phyloP scores from a whole-genome alignment of 306 rosid genomes.

The Castanea sativa region DNA sequence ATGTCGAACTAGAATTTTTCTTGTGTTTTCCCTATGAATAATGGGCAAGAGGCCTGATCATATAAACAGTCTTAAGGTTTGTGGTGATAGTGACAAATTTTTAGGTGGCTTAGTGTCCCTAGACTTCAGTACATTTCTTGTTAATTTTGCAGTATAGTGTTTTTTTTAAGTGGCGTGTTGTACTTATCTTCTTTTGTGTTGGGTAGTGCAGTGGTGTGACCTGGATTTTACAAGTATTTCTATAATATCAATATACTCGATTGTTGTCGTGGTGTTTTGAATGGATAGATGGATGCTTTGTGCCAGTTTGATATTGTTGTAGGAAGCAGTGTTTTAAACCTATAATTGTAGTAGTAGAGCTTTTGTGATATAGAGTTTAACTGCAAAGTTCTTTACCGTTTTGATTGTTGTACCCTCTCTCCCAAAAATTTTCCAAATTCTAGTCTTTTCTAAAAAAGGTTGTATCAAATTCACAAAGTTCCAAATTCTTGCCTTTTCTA shows the following conservation, averaged over 20 bases:
- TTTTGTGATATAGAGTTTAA: too few species aligned
- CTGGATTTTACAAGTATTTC: conserved; percentile 5
- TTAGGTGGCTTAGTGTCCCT: conserved; percentile 33
- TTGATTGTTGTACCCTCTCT: too few species aligned
- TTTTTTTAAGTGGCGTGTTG: neutral
- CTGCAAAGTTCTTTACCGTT: too few species aligned
- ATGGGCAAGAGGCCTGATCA: conserved; percentile 35
- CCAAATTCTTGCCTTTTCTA: too few species aligned
- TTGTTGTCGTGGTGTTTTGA: neutral
- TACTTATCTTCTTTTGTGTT: conserved; percentile 9
- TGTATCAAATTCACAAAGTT: too few species aligned
- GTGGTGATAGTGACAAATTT: conserved; percentile 40
- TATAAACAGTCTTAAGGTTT: conserved; percentile 25
- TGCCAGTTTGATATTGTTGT: too few species aligned
- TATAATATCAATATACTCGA: neutral
- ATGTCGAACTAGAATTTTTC: conserved; percentile 23
- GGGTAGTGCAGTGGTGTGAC: conserved; percentile 21
- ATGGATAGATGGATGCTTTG: neutral
- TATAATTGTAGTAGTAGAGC: too few species aligned
- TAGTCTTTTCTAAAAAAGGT: too few species aligned
- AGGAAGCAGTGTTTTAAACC: too few species aligned
- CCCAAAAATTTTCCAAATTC: too few species aligned
- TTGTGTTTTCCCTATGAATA: conserved; percentile 31
- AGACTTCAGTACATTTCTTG: conserved; percentile 31
- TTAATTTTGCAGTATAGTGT: conserved; percentile 28